Evolutionary conservation across 306 rosid genomes (phyloP).

Genomic region (Begonia peltatifolia): DNA sequence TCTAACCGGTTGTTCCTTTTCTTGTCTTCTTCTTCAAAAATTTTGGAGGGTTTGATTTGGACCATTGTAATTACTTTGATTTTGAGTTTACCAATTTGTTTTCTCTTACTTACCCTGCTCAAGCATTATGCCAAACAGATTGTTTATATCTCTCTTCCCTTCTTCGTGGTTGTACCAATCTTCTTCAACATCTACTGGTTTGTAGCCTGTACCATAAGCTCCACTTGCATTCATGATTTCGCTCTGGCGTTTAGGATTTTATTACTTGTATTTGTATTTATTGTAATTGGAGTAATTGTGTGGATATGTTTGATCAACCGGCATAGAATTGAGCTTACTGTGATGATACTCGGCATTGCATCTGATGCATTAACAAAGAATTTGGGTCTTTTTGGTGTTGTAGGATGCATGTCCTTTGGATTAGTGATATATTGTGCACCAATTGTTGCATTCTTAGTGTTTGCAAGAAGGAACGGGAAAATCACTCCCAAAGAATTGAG

Average conservation of each 20-base stretch:
- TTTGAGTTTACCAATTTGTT: constrained; percentile 51
- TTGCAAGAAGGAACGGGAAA: constrained; percentile 60
- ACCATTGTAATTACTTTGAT: constrained; percentile 50
- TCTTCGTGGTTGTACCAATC: constrained; percentile 51
- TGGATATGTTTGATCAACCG: constrained; percentile 73
- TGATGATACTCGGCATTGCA: constrained; percentile 61
- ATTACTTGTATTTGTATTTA: constrained; percentile 39
- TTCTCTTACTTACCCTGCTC: constrained; percentile 41
- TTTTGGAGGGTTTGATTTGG: constrained; percentile 41
- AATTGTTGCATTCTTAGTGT: constrained; percentile 60
- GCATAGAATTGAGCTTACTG: constrained; percentile 77
- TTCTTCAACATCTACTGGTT: constrained; percentile 82
- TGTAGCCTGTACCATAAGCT: constrained; percentile 59
- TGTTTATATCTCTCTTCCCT: constrained; percentile 56
- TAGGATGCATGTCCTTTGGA: constrained; percentile 44
- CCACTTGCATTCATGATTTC: constrained; percentile 40
- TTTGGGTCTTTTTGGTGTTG: constrained; percentile 43
- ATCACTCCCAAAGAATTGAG: constrained; percentile 17
- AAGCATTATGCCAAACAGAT: constrained; percentile 71
- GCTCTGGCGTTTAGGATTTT: constrained; percentile 53
- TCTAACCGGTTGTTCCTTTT: constrained; percentile 6
- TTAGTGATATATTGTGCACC: constrained; percentile 52
- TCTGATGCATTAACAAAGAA: constrained; percentile 55
- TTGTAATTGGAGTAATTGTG: constrained; percentile 44
- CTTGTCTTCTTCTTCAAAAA: constrained; percentile 22